phyloP scores from a whole-genome alignment of 2,329 filamentous ascomycete genomes.

The Alternaria brassicicola region DNA sequence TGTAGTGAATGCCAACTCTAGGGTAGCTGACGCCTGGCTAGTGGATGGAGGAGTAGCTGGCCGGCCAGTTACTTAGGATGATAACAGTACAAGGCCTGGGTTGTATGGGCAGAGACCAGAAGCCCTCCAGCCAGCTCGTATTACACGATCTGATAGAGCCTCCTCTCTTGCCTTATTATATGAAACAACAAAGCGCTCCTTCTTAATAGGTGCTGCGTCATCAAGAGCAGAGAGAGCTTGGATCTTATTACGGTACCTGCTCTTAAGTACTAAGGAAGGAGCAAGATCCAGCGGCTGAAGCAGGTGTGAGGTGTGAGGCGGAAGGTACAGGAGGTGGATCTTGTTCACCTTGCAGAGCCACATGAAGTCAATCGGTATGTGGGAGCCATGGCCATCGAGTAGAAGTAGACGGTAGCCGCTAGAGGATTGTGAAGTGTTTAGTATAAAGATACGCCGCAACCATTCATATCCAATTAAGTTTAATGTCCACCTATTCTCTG shows the following conservation, averaged over 20 bases:
- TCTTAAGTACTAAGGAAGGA: neutral
- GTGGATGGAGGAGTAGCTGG: neutral
- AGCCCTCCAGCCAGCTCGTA: constrained; percentile 17
- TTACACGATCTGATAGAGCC: constrained; percentile 14
- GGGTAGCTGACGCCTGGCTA: neutral
- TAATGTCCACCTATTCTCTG: neutral
- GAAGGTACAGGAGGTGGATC: neutral
- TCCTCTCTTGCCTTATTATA: constrained; percentile 16
- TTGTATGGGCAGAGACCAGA: constrained; percentile 19
- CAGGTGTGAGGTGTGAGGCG: neutral
- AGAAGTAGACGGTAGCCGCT: neutral
- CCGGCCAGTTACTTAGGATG: constrained; percentile 5
- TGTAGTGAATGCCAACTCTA: neutral
- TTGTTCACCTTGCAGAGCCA: neutral
- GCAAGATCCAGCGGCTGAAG: neutral
- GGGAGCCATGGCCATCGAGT: neutral
- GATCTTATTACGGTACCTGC: constrained; percentile 11
- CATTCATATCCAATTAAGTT: neutral
- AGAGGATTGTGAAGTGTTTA: neutral
- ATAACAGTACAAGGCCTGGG: constrained; percentile 7
- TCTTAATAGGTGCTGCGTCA: constrained; percentile 19
- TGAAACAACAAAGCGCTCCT: constrained; percentile 21
- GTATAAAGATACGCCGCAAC: neutral
- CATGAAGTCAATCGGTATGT: neutral
- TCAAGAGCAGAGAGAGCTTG: constrained; percentile 9